phyloP scores from a whole-genome alignment of 129 eudicot species.

The Flaveria brownii region DNA sequence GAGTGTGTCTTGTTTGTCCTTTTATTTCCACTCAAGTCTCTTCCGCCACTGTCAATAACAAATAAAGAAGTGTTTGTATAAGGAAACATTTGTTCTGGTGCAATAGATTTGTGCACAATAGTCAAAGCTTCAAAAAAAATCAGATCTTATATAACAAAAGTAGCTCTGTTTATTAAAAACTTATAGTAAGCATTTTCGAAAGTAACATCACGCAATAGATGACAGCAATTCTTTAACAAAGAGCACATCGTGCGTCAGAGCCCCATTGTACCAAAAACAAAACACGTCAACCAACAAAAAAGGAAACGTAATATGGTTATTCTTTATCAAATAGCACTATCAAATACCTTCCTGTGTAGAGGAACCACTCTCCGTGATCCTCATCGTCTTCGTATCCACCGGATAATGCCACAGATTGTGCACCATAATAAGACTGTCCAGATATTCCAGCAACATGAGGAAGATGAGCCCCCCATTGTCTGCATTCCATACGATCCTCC shows the following conservation, averaged over 20 bases:
- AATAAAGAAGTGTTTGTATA: neutral
- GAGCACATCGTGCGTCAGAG: neutral
- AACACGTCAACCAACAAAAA: neutral
- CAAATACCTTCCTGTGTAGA: constrained; percentile 42
- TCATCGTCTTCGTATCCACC: constrained; percentile 47
- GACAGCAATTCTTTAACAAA: neutral
- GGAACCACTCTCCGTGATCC: constrained; percentile 48
- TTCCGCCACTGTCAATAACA: constrained; percentile 68
- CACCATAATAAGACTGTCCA: constrained; percentile 64
- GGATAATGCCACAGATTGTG: constrained; percentile 42
- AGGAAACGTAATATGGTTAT: neutral
- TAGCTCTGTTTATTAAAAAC: neutral
- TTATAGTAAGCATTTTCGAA: neutral
- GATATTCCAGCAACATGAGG: constrained; percentile 88
- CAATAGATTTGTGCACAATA: neutral
- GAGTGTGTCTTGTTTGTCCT: constrained; percentile 93
- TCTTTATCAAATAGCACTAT: neutral
- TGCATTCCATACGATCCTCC: constrained; percentile 72
- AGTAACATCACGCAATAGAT: neutral
- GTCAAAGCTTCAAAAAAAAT: neutral
- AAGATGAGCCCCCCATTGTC: constrained; percentile 96
- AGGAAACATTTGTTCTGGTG: constrained; percentile 6
- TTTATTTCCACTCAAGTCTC: constrained; percentile 86
- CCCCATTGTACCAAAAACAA: neutral
- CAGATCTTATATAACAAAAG: neutral